phyloP scores from a whole-genome alignment of 2,329 filamentous ascomycete genomes.

The Neodidymelliopsis sp. region DNA sequence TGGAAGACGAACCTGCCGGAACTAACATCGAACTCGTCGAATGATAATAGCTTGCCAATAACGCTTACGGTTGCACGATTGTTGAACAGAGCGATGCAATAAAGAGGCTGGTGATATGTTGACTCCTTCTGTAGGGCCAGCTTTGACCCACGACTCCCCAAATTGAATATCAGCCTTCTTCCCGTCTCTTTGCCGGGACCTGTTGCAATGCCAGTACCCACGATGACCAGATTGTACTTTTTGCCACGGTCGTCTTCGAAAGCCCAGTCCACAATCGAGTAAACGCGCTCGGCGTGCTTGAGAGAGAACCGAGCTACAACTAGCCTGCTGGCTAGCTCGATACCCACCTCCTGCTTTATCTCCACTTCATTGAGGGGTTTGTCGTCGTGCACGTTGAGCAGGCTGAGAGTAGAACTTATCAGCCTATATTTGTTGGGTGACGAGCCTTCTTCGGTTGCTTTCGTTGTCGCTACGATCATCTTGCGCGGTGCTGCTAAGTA shows the following conservation, averaged over 20 bases:
- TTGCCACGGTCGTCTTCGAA: conserved; percentile 62
- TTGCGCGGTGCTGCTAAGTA: conserved; percentile 56
- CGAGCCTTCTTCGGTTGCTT: conserved; percentile 43
- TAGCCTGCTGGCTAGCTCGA: conserved; percentile 44
- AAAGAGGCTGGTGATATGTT: conserved; percentile 39
- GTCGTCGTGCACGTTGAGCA: conserved; percentile 36
- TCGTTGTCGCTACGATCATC: conserved; percentile 58
- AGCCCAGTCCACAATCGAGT: conserved; percentile 70
- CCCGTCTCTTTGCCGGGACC: conserved; percentile 32
- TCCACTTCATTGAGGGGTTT: conserved; percentile 23
- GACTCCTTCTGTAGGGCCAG: conserved; percentile 57
- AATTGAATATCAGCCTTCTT: conserved; percentile 40
- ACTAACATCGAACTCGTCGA: conserved; percentile 40
- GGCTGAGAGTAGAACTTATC: conserved; percentile 45
- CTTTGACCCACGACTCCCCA: conserved; percentile 53
- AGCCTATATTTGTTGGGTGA: conserved; percentile 45
- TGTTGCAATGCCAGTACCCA: conserved; percentile 56
- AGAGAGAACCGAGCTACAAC: conserved; percentile 64
- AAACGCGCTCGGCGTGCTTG: conserved; percentile 64
- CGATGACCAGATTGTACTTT: conserved; percentile 68
- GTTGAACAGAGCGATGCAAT: conserved; percentile 40
- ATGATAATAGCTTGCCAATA: conserved; percentile 34
- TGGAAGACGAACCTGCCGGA: conserved; percentile 27
- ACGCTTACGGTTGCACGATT: conserved; percentile 35
- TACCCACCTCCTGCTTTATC: conserved; percentile 33